Conservation (phyloP, 176 grass and related monocot species). For the Guadua angustifolia region DNA sequence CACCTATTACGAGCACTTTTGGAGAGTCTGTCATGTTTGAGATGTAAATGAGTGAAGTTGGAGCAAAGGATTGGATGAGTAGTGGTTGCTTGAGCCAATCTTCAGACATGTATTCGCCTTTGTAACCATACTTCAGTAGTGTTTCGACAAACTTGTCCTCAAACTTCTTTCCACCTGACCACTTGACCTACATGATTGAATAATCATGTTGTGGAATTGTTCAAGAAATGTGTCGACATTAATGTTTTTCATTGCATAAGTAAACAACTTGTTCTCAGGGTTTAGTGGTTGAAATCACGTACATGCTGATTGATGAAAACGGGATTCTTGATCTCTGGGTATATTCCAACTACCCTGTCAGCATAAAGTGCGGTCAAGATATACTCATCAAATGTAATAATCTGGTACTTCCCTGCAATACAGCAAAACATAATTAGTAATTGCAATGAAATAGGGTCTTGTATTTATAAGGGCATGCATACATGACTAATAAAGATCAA, state of each 20-base stretch:
- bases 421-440: constrained; percentile 21
- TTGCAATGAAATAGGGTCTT: neutral
- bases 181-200: too few species aligned
- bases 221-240: too few species aligned
- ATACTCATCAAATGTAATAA: constrained; percentile 85
- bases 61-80: too few species aligned
- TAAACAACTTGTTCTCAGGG: neutral
- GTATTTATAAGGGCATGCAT: neutral
- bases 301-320: constrained; percentile 84
- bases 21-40: too few species aligned
- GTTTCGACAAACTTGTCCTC: too few species aligned
- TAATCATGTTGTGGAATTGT: too few species aligned
- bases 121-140: too few species aligned
- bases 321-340: constrained; percentile 87
- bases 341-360: constrained; percentile 75
- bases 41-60: too few species aligned
- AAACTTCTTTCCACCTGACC: too few species aligned
- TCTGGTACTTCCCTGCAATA: constrained; percentile 68
- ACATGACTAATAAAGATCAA: neutral
- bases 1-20: too few species aligned
- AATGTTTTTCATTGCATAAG: neutral
- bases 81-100: too few species aligned
- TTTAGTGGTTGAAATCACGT: constrained; percentile 37
- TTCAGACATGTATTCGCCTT: too few species aligned
- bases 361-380: constrained; percentile 73